Evolutionary conservation across 805 yeast species (phyloP), one percentile per base, ranked within the genome.

Genomic region (Ogataea zsoltii): DNA sequence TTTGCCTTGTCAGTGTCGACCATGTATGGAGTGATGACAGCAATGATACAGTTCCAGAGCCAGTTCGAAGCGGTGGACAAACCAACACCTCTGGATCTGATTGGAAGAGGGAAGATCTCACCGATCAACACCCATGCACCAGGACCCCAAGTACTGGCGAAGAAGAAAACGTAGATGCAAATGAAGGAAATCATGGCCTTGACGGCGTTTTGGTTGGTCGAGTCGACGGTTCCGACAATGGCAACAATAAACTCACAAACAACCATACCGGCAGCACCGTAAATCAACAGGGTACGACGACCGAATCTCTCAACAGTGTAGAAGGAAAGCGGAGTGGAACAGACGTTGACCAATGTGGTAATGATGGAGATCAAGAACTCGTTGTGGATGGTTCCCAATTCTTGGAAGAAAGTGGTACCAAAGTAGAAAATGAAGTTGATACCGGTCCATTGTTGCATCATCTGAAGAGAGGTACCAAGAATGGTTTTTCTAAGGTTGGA

Each of bases 61-160:
- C 94, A 86, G 69, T 87, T 86, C 38, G 90, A 79, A 28, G 91
- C 86, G 15, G 86, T 83, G 12, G 86, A 76, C 42, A 85, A 63
- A 23, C 87, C 80, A 46, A 84, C 79, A 46, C 87, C 87, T 62
- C 82, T 82, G 44, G 87, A 86, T 63, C 95, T 79, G 50, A 83
- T 79, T 63, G 84, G 79, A 43, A 86, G 77, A 51, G 91, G 88
- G 75, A 77, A 86, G 38, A 77, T 67, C 57, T 79, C 85, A 56
- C 82, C 80, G 56, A 70, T 65, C 44, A 78, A 65, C 38, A 79
- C 87, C 91, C 92, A 87, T 32, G 79, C 81, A 49, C 78, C 80
- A 32, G 94, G 90, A 63, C 92, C 92, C 92, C 94, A 88, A 18
- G 92, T 78, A 3, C 88, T 75, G 7, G 94, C 95, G 69, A 85